Evolutionary conservation across 2,329 filamentous ascomycete species (phyloP).

Genomic region (Verticillium albo-atrum): DNA sequence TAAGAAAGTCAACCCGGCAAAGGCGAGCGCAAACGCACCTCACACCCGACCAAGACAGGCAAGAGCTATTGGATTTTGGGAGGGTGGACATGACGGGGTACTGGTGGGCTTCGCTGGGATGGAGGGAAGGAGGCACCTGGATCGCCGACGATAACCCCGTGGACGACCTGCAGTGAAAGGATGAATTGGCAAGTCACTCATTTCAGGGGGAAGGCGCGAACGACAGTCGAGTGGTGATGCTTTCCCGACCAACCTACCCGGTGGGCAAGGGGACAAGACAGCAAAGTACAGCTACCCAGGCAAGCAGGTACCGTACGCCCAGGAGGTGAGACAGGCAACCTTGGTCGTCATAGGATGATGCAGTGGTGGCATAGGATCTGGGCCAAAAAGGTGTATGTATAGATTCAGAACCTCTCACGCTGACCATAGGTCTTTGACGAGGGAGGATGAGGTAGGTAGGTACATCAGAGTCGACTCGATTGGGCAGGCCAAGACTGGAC

Average conservation of each 20-base stretch:
- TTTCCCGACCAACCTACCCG: neutral
- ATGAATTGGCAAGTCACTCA: neutral
- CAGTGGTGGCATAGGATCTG: too few species aligned
- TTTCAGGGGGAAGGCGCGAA: neutral
- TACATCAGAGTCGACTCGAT: neutral
- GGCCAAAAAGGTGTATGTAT: too few species aligned
- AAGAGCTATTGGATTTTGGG: neutral
- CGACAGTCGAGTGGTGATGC: neutral
- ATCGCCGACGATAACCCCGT: too few species aligned
- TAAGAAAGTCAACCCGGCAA: neutral
- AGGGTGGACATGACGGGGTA: neutral
- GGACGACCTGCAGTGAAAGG: neutral
- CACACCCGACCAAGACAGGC: neutral
- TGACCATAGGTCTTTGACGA: too few species aligned
- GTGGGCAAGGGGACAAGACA: too few species aligned
- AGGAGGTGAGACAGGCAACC: too few species aligned
- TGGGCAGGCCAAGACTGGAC: neutral
- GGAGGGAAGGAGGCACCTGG: neutral
- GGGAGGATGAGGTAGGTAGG: too few species aligned
- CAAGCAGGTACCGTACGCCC: too few species aligned
- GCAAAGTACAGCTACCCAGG: too few species aligned
- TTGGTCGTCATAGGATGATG: too few species aligned
- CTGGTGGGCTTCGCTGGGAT: neutral
- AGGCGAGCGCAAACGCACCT: neutral
- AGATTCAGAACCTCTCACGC: too few species aligned